phyloP scores from a whole-genome alignment of 306 rosid species.

The Prunus mongolica region DNA sequence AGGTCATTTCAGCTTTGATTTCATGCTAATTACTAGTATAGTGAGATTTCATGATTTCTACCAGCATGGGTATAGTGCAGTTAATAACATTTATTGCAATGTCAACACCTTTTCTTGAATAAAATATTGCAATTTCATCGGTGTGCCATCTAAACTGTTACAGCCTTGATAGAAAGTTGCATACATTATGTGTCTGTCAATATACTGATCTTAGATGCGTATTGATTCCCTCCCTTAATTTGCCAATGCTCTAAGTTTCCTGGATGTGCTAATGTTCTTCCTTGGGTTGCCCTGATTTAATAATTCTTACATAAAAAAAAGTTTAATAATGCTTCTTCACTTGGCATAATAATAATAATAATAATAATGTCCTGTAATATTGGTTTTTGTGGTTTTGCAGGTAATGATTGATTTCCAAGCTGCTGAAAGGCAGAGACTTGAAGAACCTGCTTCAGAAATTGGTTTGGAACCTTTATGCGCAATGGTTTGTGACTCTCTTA shows the following conservation, averaged over 20 bases:
- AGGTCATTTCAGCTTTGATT: conserved; percentile 45
- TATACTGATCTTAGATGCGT: neutral
- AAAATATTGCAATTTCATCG: neutral
- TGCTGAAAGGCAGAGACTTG: conserved; percentile 82
- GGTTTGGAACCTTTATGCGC: conserved; percentile 95
- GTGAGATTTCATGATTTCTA: neutral
- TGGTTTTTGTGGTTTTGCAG: conserved; percentile 32
- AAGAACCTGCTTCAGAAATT: conserved; percentile 94
- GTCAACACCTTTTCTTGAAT: neutral
- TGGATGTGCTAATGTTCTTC: neutral
- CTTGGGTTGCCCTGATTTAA: neutral
- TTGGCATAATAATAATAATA: neutral
- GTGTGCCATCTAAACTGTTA: neutral
- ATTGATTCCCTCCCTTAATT: no score
- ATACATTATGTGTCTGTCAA: neutral
- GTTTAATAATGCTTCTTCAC: neutral
- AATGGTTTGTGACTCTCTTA: conserved; percentile 55
- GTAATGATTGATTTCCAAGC: conserved; percentile 98
- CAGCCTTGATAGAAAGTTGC: neutral
- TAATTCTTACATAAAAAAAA: no score
- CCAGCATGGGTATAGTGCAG: neutral
- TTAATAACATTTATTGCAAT: neutral
- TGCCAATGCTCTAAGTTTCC: neutral
- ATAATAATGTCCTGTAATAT: neutral
- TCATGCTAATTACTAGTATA: neutral